phyloP scores from a whole-genome alignment of 129 eudicot species.

The Flaveria linearis region DNA sequence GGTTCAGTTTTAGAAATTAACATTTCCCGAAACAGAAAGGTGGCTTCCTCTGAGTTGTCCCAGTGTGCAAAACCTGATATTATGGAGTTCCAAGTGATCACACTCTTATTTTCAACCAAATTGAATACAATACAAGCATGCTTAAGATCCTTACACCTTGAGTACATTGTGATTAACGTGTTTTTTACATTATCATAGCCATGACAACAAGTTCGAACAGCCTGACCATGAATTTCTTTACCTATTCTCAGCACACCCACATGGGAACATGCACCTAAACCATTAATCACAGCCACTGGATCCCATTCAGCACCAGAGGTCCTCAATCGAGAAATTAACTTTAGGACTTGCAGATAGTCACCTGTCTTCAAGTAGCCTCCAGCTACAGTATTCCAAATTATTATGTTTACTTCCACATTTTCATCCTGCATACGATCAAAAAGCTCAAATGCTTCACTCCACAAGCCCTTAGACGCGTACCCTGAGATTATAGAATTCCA shows the following conservation, averaged over 20 bases:
- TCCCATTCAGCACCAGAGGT: constrained; percentile 38
- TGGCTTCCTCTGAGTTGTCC: constrained; percentile 53
- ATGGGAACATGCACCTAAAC: constrained; percentile 65
- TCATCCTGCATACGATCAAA: constrained; percentile 46
- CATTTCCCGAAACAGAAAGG: constrained; percentile 59
- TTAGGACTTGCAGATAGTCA: constrained; percentile 39
- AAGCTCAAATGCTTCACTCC: constrained; percentile 61
- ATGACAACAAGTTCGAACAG: constrained; percentile 43
- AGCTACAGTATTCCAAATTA: constrained; percentile 60
- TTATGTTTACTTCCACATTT: constrained; percentile 41
- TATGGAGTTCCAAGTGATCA: constrained; percentile 67
- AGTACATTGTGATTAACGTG: constrained; percentile 60
- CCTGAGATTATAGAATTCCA: constrained; percentile 70
- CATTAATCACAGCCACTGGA: constrained; percentile 53
- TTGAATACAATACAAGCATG: constrained; percentile 47
- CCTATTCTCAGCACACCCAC: constrained; percentile 41
- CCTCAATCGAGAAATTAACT: constrained; percentile 47
- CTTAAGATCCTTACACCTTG: constrained; percentile 58
- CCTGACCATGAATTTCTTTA: constrained; percentile 56
- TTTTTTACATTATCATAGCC: constrained; percentile 51
- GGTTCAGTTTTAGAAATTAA: constrained; percentile 44
- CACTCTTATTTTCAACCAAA: constrained; percentile 36
- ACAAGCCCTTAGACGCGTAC: constrained; percentile 48
- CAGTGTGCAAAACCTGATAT: constrained; percentile 59
- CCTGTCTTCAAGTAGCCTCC: constrained; percentile 66